Percentiles rank a stretch among this genome's conserved stretches.
phyloP scores from a whole-genome alignment of 2,329 filamentous ascomycete species.

The Arthrobotrys iridis region DNA sequence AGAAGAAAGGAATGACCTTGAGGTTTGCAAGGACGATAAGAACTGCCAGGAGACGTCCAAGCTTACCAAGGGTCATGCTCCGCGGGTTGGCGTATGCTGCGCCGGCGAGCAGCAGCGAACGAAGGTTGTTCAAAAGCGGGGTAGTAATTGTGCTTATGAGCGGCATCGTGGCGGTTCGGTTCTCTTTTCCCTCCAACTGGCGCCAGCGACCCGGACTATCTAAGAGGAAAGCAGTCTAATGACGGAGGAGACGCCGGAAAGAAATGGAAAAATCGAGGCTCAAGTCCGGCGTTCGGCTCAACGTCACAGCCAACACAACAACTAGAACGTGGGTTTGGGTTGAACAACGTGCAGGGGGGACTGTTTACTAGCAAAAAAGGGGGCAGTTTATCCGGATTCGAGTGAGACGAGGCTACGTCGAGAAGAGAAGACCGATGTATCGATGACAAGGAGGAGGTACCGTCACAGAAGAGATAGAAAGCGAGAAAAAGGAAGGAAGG shows the following conservation, averaged over 20 bases:
- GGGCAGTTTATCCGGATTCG: conserved; percentile 17
- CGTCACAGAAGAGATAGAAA: neutral
- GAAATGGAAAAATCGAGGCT: conserved; percentile 20
- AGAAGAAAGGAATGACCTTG: conserved; percentile 78
- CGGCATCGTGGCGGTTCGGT: conserved; percentile 28
- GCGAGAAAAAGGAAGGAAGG: neutral
- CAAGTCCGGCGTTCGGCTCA: neutral
- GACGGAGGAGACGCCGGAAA: conserved; percentile 2
- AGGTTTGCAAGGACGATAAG: conserved; percentile 72
- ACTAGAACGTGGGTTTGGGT: neutral
- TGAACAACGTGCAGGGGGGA: conserved; percentile 23
- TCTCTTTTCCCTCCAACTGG: neutral
- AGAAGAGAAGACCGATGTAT: conserved; percentile 12
- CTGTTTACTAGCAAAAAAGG: conserved; percentile 24
- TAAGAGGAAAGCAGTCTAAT: neutral
- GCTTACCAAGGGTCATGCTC: conserved; percentile 35
- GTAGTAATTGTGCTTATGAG: conserved; percentile 25
- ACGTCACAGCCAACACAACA: conserved; percentile 37
- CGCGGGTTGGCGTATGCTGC: conserved; percentile 42
- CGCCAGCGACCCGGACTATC: neutral
- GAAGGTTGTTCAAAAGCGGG: conserved; percentile 28
- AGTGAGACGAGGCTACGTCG: conserved; percentile 10
- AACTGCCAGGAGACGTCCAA: conserved; percentile 59
- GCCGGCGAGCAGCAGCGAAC: conserved; percentile 26
- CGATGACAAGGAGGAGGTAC: neutral